These are phyloP conservation scores for Amphichorda felina DNA, from an alignment of 2,329 filamentous ascomycete genomes.

Conservation along the genomic window DNA sequence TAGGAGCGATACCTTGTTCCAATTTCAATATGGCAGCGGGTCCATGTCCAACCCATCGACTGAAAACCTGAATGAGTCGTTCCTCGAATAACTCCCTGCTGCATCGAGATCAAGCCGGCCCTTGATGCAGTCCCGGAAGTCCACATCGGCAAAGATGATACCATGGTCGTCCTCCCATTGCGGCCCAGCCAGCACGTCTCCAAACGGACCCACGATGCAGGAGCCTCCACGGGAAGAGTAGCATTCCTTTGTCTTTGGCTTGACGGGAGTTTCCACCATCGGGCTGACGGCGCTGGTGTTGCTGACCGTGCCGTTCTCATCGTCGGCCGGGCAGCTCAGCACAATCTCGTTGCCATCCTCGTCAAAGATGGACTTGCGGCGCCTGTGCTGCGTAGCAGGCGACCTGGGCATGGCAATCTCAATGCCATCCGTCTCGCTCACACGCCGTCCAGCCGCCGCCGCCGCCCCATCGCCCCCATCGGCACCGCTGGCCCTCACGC, in stretches of 20 bases:
- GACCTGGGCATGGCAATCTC: constrained; percentile 30
- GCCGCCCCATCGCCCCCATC: neutral
- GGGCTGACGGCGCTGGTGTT: constrained; percentile 6
- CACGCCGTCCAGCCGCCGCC: constrained; percentile 3
- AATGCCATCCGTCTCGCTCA: constrained; percentile 14
- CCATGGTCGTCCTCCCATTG: constrained; percentile 69
- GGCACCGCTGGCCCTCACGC: constrained; percentile 32
- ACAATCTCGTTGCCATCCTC: constrained; percentile 46
- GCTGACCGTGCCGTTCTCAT: constrained; percentile 4
- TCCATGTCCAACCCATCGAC: constrained; percentile 46
- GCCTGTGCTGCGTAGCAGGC: constrained; percentile 8
- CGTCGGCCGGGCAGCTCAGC: constrained; percentile 18
- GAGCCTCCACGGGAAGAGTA: constrained; percentile 69
- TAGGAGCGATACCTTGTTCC: too few relatives aligned
- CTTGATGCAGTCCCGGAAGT: constrained; percentile 78
- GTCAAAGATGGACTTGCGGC: constrained; percentile 32
- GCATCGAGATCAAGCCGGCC: constrained; percentile 76
- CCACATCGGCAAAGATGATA: constrained; percentile 60
- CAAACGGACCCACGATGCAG: constrained; percentile 67
- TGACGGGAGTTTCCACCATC: neutral
- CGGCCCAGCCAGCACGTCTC: constrained; percentile 69
- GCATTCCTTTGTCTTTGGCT: constrained; percentile 14
- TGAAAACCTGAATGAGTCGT: constrained; percentile 49
- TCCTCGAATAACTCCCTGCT: constrained; percentile 73
- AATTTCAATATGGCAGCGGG: constrained; percentile 42